phyloP scores from a whole-genome alignment of 2,329 filamentous ascomycete genomes.

The Lecanicillium sp. region DNA sequence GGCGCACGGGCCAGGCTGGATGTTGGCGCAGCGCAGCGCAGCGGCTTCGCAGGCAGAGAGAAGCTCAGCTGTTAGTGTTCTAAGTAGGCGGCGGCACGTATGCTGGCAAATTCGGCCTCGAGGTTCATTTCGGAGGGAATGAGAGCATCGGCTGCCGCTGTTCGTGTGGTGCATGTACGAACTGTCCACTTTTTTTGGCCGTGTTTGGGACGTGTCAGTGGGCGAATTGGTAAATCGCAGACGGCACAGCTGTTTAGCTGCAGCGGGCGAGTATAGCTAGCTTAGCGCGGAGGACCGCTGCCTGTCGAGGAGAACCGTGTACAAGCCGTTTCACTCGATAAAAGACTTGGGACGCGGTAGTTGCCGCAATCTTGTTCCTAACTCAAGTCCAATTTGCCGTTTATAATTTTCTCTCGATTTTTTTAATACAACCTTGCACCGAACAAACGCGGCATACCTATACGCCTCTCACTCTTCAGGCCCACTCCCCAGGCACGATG shows the following conservation, averaged over 20 bases:
- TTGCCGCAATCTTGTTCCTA: too few species aligned
- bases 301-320: too few species aligned
- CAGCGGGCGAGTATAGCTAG: not conserved
- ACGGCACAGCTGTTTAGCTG: not conserved
- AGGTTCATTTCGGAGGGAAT: too few species aligned
- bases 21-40: not conserved
- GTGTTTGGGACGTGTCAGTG: not conserved
- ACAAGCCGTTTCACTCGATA: too few species aligned
- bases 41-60: slow-evolving; percentile 4
- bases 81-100: too few species aligned
- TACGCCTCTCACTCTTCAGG: not conserved
- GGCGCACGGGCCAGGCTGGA: slow-evolving; percentile 10
- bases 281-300: not conserved
- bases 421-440: too few species aligned
- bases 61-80: not conserved
- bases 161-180: not conserved
- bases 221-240: not conserved
- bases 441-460: too few species aligned
- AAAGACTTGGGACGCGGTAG: too few species aligned
- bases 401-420: too few species aligned
- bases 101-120: too few species aligned
- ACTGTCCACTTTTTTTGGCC: not conserved
- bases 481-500: slow-evolving; percentile 8
- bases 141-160: too few species aligned
- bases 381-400: too few species aligned